These are phyloP conservation scores for Eucommia ulmoides DNA, from an alignment of 257 asterid species.

Conservation along the genomic window DNA sequence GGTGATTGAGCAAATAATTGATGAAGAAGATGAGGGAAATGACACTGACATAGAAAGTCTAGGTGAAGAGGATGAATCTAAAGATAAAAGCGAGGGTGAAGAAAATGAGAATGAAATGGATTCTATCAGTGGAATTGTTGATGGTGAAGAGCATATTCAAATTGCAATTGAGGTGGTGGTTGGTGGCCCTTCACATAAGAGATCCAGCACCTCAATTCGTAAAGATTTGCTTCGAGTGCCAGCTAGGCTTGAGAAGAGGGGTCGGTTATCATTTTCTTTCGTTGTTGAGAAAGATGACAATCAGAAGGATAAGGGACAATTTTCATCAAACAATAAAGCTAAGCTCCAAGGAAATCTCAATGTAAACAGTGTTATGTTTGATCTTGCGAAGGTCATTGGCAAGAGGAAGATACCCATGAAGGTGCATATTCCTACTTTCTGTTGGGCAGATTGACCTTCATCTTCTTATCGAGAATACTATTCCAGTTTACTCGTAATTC, in stretches of 20 bases:
- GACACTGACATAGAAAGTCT: constrained; percentile 29
- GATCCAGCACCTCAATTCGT: constrained; percentile 23
- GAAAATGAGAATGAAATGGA: constrained; percentile 29
- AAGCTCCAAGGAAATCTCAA: constrained; percentile 44
- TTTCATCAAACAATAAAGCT: constrained; percentile 46
- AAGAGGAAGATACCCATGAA: constrained; percentile 78
- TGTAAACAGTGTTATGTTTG: constrained; percentile 61
- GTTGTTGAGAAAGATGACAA: constrained; percentile 61
- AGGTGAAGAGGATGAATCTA: constrained; percentile 29
- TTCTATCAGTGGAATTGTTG: constrained; percentile 33
- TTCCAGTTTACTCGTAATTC: no score
- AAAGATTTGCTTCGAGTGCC: constrained; percentile 78
- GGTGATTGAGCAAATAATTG: constrained; percentile 79
- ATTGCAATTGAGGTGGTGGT: constrained; percentile 63
- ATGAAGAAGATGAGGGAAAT: constrained; percentile 60
- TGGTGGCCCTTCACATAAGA: constrained; percentile 39
- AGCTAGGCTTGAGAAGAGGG: constrained; percentile 64
- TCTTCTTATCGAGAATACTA: no score
- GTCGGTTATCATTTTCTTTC: constrained; percentile 61
- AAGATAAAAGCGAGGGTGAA: constrained; percentile 37
- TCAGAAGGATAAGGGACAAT: constrained; percentile 35
- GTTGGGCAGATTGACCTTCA: no score
- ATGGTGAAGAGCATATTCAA: constrained; percentile 48
- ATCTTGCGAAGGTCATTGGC: constrained; percentile 77
- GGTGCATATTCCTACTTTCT: no score